Evolutionary conservation across 495 filamentous ascomycete species (phyloP).

Genomic region (Neurospora sp.): DNA sequence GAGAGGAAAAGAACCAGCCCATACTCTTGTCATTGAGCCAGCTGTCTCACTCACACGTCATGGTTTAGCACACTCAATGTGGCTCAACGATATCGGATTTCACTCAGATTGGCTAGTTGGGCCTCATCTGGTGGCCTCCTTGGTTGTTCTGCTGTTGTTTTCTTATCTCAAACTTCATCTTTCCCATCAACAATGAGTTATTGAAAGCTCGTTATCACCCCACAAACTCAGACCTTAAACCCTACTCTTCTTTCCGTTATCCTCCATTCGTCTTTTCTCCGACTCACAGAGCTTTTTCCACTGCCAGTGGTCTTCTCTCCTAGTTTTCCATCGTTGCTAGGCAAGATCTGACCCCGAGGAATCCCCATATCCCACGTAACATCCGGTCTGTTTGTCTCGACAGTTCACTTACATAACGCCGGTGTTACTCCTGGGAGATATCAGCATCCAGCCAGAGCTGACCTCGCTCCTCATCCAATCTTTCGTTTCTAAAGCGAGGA

Average conservation of each 20-base stretch:
- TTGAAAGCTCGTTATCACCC: not conserved
- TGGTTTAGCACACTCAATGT: not conserved
- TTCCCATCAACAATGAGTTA: not conserved
- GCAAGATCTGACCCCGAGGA: not conserved
- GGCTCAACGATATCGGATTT: not conserved
- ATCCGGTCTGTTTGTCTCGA: not conserved
- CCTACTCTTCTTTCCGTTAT: not conserved
- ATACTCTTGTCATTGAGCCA: not conserved
- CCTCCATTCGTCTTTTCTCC: not conserved
- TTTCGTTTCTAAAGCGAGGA: not conserved
- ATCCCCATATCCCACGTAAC: not conserved
- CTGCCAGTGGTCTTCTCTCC: not conserved
- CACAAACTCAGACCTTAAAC: not conserved
- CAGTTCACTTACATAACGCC: not conserved
- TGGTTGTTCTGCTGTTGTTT: not conserved
- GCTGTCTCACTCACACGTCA: not conserved
- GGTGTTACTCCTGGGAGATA: not conserved
- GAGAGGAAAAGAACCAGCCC: not conserved
- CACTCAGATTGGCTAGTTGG: not conserved
- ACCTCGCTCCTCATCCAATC: not conserved
- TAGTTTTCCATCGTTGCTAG: not conserved
- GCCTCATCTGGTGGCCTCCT: not conserved
- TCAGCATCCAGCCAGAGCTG: not conserved
- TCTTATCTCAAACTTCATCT: not conserved
- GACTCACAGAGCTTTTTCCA: not conserved